Evolutionary conservation across 2,329 filamentous ascomycete genomes (phyloP).

Genomic region (Teratosphaeria destructans): DNA sequence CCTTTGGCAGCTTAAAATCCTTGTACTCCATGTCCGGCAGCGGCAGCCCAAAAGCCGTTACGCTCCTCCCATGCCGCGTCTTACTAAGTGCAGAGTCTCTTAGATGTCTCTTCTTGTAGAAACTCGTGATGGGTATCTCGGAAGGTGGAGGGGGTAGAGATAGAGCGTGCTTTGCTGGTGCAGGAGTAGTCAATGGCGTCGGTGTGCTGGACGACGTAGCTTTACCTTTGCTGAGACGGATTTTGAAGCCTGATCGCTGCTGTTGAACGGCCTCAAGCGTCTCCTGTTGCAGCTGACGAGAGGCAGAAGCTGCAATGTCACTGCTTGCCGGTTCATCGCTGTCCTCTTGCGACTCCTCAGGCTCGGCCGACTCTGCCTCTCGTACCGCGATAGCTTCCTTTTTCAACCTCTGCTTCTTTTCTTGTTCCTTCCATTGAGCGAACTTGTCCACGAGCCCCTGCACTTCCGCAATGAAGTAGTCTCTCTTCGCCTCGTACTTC

Average conservation of each 20-base stretch:
- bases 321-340: slow-evolving; percentile 48
- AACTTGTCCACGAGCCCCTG: slow-evolving; percentile 79
- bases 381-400: slow-evolving; percentile 51
- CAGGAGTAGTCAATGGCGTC: slow-evolving; percentile 4
- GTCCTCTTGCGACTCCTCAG: slow-evolving; percentile 24
- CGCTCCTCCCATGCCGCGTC: slow-evolving; percentile 57
- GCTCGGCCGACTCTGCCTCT: slow-evolving; percentile 39
- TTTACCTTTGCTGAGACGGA: slow-evolving; percentile 11
- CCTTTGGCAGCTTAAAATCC: slow-evolving; percentile 67
- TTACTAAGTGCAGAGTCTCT: slow-evolving; percentile 70
- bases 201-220: slow-evolving; percentile 2
- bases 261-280: slow-evolving; percentile 42
- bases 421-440: slow-evolving; percentile 74
- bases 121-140: slow-evolving; percentile 57
- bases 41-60: slow-evolving; percentile 70
- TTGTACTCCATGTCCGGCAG: slow-evolving; percentile 60
- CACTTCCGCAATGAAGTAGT: slow-evolving; percentile 76
- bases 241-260: slow-evolving; percentile 20
- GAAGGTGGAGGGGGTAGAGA: slow-evolving; percentile 23
- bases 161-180: slow-evolving; percentile 3
- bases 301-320: slow-evolving; percentile 60
- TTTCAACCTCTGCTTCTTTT: slow-evolving; percentile 70
- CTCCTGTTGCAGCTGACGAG: slow-evolving; percentile 67
- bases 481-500: slow-evolving; percentile 73
- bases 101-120: slow-evolving; percentile 70